A percentile compares a stretch with the other conserved stretches of the same genome.
phyloP scores from a whole-genome alignment of 225 moss, liverwort and hornwort species.

The Antitrichia curtipendula region DNA sequence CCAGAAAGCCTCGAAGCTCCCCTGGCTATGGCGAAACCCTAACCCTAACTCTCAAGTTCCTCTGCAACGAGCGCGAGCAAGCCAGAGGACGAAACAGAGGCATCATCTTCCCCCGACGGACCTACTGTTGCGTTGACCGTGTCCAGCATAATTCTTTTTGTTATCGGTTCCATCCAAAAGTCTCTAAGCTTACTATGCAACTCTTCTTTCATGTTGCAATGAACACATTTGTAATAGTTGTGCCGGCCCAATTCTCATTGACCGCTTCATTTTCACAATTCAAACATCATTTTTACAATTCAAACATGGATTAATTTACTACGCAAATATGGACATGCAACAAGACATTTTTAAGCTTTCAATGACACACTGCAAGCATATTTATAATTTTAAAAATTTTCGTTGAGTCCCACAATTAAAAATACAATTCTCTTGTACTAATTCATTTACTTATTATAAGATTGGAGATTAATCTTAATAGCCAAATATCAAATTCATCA shows the following conservation, averaged over 20 bases:
- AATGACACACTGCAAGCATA: background rate
- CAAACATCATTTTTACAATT: background rate
- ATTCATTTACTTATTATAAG: background rate
- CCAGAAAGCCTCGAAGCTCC: background rate
- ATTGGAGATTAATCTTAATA: background rate
- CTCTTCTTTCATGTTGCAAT: background rate
- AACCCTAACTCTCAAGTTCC: conserved; percentile 1
- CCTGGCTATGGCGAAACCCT: conserved; percentile 20
- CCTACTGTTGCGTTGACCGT: background rate
- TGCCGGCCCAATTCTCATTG: background rate
- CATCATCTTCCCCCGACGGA: background rate
- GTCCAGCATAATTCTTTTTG: background rate
- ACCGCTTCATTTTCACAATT: background rate
- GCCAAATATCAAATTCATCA: background rate
- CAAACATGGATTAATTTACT: background rate
- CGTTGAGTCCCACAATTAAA: too few species aligned
- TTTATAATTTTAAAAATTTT: too few species aligned
- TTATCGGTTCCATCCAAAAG: too few species aligned
- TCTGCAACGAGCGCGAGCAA: background rate
- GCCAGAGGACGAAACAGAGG: background rate
- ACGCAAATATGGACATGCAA: too few species aligned
- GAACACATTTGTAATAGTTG: background rate
- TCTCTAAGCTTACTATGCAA: too few species aligned
- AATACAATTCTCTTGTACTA: too few species aligned
- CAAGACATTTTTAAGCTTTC: background rate